Base-by-base conservation (phyloP, 1,139 yeast species). In the Hansenula anomala region DNA sequence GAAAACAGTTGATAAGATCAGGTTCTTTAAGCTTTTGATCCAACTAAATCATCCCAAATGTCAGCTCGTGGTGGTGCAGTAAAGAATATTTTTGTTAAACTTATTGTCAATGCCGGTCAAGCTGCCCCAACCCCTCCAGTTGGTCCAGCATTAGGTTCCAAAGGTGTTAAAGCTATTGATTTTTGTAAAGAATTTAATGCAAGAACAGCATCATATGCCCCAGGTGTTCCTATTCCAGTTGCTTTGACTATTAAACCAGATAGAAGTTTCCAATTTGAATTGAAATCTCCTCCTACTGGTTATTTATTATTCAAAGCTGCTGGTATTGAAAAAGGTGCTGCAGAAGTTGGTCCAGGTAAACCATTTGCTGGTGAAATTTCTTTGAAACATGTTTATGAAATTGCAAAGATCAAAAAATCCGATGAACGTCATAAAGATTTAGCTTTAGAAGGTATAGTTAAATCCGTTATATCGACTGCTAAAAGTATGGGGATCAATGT, bases 71-170 rank as follows among this genome's bases (percentile, higher is more conserved):
- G 52, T 28, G 54, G 49, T 28, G 34, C 47, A 8, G 33, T 49
- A 9, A 53, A 53, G 41, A 53, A 49, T 37, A 74, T 84, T 38
- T 63, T 90, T 53, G 89, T 92, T 42, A 92, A 90, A 63, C 76
- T 92, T 48, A 81, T 92, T 42, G 97, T 92, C 6, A 96, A 94
- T n/a, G 98, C 98, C 5, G 97, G 97, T 8, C 89, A 89, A 60
- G 99, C 99, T 0, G 94, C 97, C 1, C 98, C 99, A 31, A 84
- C 96, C 1, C 99, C 99, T 27, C 99, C 99, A 7, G 97, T 92
- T 18, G 98, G 99, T 49, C 99, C 99, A 29, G 98, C 98, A 0
- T 71, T 92, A 41, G 99, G 98, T 49, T 92, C 98, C 44, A 90
- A 92, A 61, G 99, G 98, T 69, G 96, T 92, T 41, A 94, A 94